phyloP scores from a whole-genome alignment of 2,329 filamentous ascomycete genomes.

The Cercospora janseana region DNA sequence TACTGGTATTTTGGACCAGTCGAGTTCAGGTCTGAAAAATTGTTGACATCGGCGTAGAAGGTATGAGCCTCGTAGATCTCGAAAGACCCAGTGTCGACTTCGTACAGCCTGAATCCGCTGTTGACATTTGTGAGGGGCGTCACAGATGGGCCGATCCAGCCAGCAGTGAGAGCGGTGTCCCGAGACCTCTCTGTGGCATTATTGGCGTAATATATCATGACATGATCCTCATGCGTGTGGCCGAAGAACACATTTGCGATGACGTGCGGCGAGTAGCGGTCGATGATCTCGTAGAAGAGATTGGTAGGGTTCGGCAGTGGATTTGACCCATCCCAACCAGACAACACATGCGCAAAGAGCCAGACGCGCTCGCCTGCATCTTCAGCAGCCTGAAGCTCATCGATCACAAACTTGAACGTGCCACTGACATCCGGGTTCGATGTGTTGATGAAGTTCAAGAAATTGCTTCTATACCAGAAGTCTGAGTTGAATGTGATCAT shows the following conservation, averaged over 20 bases:
- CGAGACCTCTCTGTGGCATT: conserved; percentile 41
- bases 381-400: conserved; percentile 54
- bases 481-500: conserved; percentile 56
- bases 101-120: conserved; percentile 54
- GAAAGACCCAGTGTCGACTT: conserved; percentile 55
- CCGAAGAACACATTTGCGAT: conserved; percentile 57
- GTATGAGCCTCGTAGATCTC: conserved; percentile 56
- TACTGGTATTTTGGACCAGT: conserved; percentile 50
- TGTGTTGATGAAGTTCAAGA: conserved; percentile 54
- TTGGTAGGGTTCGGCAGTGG: conserved; percentile 54
- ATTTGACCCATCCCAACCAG: conserved; percentile 57
- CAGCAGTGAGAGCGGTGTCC: conserved; percentile 48
- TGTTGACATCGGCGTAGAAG: conserved; percentile 53
- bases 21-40: conserved; percentile 41
- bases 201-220: conserved; percentile 56
- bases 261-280: conserved; percentile 55
- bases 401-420: conserved; percentile 50
- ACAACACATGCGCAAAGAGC: conserved; percentile 56
- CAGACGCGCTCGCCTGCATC: conserved; percentile 54
- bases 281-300: conserved; percentile 56
- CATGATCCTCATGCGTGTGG: conserved; percentile 56
- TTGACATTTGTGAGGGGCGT: conserved; percentile 57
- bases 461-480: conserved; percentile 49
- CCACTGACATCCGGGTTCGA: conserved; percentile 53
- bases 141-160: conserved; percentile 54